Evolutionary conservation across 345 rosid genomes (phyloP).

Genomic region (Murraya koenigii): DNA sequence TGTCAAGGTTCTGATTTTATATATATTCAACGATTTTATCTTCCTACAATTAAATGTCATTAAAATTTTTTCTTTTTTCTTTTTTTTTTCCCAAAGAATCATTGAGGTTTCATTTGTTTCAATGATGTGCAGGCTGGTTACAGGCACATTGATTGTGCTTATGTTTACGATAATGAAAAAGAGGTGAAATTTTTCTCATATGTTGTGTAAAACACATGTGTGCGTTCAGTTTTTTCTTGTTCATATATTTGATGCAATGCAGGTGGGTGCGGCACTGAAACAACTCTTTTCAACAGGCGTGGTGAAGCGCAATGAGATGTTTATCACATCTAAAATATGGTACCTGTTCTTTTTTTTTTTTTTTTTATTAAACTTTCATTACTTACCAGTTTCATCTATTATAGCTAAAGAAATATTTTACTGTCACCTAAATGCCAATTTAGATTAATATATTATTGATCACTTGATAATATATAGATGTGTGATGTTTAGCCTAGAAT

Average conservation of each 20-base stretch:
- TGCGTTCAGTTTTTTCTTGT: neutral
- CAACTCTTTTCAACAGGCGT: slow-evolving; percentile 39
- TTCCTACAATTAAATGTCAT: no score
- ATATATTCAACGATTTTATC: neutral
- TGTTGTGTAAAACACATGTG: no score
- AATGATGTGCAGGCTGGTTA: slow-evolving; percentile 43
- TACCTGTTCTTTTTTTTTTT: neutral
- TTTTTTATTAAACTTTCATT: neutral
- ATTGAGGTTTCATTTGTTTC: neutral
- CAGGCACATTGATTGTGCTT: slow-evolving; percentile 50
- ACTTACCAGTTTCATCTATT: neutral
- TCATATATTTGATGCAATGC: slow-evolving; percentile 6
- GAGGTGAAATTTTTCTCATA: slow-evolving; percentile 31
- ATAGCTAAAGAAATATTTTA: neutral
- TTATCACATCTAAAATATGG: slow-evolving; percentile 56
- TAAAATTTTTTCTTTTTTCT: neutral
- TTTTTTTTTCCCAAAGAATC: neutral
- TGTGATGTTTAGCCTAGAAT: neutral
- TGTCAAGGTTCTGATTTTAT: slow-evolving; percentile 33
- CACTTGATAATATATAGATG: neutral
- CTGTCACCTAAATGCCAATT: neutral
- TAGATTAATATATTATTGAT: neutral
- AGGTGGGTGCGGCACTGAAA: slow-evolving; percentile 49
- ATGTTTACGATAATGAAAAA: slow-evolving; percentile 46
- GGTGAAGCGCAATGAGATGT: slow-evolving; percentile 44